phyloP scores from a whole-genome alignment of 1,139 yeast genomes.

The Scheffersomyces insectosa region DNA sequence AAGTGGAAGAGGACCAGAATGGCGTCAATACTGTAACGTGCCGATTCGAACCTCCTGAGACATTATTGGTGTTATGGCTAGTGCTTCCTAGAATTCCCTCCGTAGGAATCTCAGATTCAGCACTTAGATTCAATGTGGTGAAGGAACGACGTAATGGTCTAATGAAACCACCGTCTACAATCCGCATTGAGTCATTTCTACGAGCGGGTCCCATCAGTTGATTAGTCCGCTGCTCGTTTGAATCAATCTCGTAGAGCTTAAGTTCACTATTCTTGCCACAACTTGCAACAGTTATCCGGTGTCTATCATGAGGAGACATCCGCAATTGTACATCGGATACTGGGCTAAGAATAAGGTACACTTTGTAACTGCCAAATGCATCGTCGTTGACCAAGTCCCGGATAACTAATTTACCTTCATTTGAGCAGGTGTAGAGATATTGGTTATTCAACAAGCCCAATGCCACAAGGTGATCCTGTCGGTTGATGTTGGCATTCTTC shows the following conservation, averaged over 20 bases:
- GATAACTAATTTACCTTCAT: slow-evolving; percentile 43
- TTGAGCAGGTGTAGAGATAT: slow-evolving; percentile 45
- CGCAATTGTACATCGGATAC: slow-evolving; percentile 35
- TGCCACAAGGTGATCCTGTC: slow-evolving; percentile 30
- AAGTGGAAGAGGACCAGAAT: slow-evolving; percentile 21
- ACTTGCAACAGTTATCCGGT: slow-evolving; percentile 25
- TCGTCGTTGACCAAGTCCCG: slow-evolving; percentile 48
- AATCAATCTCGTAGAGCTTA: slow-evolving; percentile 26
- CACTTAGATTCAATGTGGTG: slow-evolving; percentile 10
- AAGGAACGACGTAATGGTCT: slow-evolving; percentile 12
- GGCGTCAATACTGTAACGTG: slow-evolving; percentile 20
- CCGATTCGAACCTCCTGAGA: slow-evolving; percentile 11
- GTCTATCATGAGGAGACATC: slow-evolving; percentile 10
- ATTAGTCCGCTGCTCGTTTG: background rate
- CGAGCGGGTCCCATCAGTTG: background rate
- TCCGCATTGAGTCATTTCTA: background rate
- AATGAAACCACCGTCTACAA: background rate
- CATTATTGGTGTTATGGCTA: background rate
- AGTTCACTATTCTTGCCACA: slow-evolving; percentile 52
- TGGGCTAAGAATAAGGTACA: slow-evolving; percentile 33
- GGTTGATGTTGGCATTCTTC: slow-evolving; percentile 23
- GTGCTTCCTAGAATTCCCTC: background rate
- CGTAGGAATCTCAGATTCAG: background rate
- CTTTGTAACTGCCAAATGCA: slow-evolving; percentile 30
- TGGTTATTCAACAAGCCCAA: slow-evolving; percentile 30